These are phyloP conservation scores for Globisporangium solare DNA, from an alignment of 352 stramenopile species.

Conservation along the genomic window DNA sequence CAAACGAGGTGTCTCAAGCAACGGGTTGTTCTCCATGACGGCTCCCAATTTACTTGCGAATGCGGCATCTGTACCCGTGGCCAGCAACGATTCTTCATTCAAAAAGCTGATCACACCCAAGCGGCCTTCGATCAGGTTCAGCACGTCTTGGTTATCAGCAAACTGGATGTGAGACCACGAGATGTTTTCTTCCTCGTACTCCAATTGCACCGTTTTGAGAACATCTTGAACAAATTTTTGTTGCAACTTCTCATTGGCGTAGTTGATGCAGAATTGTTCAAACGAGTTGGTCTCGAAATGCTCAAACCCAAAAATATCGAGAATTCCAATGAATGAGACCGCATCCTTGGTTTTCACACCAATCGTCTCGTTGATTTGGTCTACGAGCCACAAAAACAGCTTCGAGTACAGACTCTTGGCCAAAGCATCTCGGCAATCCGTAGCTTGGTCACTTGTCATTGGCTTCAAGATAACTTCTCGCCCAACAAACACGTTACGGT, in stretches of 20 bases:
- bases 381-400: conserved; percentile 95
- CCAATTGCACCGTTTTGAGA: too few relatives aligned
- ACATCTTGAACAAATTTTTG: too few relatives aligned
- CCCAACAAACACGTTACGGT: conserved; percentile 80
- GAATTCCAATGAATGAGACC: conserved; percentile 87
- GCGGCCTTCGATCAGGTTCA: conserved; percentile 88
- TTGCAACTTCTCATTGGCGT: too few relatives aligned
- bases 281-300: conserved; percentile 90
- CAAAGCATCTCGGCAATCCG: conserved; percentile 89
- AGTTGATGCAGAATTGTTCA: conserved; percentile 60
- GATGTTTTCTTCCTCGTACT: conserved; percentile 84
- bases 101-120: conserved; percentile 87
- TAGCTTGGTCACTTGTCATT: conserved; percentile 80
- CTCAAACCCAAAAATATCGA: conserved; percentile 94
- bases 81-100: conserved; percentile 87
- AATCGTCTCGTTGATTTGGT: conserved; percentile 91
- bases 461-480: conserved; percentile 78
- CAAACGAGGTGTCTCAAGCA: conserved; percentile 78
- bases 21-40: conserved; percentile 85
- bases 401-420: conserved; percentile 94
- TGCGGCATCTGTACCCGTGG: conserved; percentile 77
- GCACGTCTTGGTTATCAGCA: conserved; percentile 88
- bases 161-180: conserved; percentile 89
- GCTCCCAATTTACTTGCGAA: conserved; percentile 86
- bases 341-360: conserved; percentile 44